A percentile compares a stretch with the other conserved stretches of the same genome.
Conservation (phyloP, 1,139 yeast species). For the Candida sanyaensis region DNA sequence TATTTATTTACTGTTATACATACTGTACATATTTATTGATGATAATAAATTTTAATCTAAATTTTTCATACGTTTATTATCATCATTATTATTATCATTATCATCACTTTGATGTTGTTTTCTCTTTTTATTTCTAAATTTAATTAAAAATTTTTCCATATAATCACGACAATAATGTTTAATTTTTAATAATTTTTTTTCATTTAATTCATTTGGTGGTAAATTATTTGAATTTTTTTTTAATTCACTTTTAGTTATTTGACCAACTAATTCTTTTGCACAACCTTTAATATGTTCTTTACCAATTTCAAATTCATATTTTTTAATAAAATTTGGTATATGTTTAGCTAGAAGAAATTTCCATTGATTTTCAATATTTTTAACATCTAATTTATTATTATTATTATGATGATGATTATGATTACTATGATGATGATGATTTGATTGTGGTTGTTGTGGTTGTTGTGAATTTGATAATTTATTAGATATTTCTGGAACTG, state of each 20-base stretch:
- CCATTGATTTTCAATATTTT: constrained; percentile 50
- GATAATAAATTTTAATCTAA: background rate
- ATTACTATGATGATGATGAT: no score
- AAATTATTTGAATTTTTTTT: constrained; percentile 37
- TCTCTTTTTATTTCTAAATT: constrained; percentile 38
- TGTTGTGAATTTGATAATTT: constrained; percentile 6
- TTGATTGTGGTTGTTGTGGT: constrained; percentile 10
- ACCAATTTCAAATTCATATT: constrained; percentile 66
- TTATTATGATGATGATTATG: no score
- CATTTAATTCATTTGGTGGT: constrained; percentile 61
- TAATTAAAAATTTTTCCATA: constrained; percentile 72
- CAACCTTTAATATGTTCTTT: constrained; percentile 74
- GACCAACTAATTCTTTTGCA: constrained; percentile 73
- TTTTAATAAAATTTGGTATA: constrained; percentile 78
- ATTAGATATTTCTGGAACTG: constrained; percentile 10
- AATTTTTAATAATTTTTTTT: constrained; percentile 67
- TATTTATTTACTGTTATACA: no score
- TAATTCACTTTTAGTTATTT: constrained; percentile 64
- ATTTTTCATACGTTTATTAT: constrained; percentile 8
- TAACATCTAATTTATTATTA: constrained; percentile 2
- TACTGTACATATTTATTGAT: no score
- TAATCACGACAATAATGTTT: constrained; percentile 63
- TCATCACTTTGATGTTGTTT: constrained; percentile 4
- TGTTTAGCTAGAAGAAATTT: constrained; percentile 64
- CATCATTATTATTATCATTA: constrained; percentile 5